These are phyloP conservation scores for Mucor lusitanicus DNA, from an alignment of 371 early-diverging fungal species.

Conservation along the genomic window DNA sequence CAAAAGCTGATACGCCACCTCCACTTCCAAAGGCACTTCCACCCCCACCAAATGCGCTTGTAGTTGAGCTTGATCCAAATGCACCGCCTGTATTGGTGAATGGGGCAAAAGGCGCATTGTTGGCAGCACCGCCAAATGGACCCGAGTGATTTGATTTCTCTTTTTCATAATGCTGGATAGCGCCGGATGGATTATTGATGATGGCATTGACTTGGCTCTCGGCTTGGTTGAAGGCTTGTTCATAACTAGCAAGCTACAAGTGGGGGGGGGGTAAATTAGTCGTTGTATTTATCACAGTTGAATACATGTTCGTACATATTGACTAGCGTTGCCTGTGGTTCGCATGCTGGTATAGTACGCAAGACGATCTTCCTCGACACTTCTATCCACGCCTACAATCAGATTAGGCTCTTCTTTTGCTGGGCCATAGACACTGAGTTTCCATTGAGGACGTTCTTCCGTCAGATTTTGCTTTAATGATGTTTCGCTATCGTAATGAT, in stretches of 20 bases:
- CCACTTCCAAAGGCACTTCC: conserved; percentile 21
- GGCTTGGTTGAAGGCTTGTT: conserved; percentile 28
- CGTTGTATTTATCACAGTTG: no score
- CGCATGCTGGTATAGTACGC: conserved; percentile 49
- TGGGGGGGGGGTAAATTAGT: no score
- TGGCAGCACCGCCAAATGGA: conserved; percentile 30
- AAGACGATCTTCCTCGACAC: conserved; percentile 61
- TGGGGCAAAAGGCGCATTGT: conserved; percentile 30
- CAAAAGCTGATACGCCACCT: conserved; percentile 20
- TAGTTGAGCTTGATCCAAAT: conserved; percentile 12
- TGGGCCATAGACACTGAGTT: conserved; percentile 58
- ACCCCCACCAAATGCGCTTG: conserved; percentile 17
- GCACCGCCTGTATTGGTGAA: conserved; percentile 25
- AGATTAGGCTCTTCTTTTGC: conserved; percentile 69
- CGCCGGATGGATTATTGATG: conserved; percentile 27
- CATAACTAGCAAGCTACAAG: conserved; percentile 26
- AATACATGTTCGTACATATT: no score
- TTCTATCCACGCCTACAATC: conserved; percentile 58
- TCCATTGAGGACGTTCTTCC: conserved; percentile 52
- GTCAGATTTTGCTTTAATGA: conserved; percentile 47
- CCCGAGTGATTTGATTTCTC: conserved; percentile 32
- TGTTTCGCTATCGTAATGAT: conserved; percentile 28
- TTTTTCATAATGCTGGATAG: conserved; percentile 43
- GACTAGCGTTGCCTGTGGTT: conserved; percentile 30
- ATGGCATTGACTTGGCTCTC: conserved; percentile 41